These are phyloP conservation scores for Aspergillus arachidicola DNA, from an alignment of 2,329 filamentous ascomycete species.

Conservation along the genomic window DNA sequence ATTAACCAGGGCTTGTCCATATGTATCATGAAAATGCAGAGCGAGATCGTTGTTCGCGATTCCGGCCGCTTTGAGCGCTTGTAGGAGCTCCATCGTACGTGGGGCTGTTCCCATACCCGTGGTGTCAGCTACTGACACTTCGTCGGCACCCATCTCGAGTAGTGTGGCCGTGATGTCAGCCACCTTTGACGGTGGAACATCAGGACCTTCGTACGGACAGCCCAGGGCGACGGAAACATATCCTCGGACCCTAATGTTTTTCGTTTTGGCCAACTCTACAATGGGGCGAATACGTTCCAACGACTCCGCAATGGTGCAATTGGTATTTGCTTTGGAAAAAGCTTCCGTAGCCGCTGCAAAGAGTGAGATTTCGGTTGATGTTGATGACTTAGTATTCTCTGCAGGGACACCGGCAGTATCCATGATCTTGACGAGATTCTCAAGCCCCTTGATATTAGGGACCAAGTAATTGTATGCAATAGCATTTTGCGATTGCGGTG, in stretches of 20 bases:
- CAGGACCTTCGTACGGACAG: slow-evolving; percentile 67
- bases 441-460: slow-evolving; percentile 64
- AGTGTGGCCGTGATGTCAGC: slow-evolving; percentile 63
- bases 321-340: slow-evolving; percentile 68
- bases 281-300: slow-evolving; percentile 62
- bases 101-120: slow-evolving; percentile 69
- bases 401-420: slow-evolving; percentile 42
- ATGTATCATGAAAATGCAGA: slow-evolving; percentile 69
- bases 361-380: slow-evolving; percentile 59
- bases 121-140: slow-evolving; percentile 67
- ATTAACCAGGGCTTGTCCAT: slow-evolving; percentile 66
- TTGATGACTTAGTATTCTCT: slow-evolving; percentile 29
- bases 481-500: slow-evolving; percentile 52
- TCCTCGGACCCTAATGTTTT: slow-evolving; percentile 61
- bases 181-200: slow-evolving; percentile 62
- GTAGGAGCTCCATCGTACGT: slow-evolving; percentile 59
- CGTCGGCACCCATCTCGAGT: slow-evolving; percentile 66
- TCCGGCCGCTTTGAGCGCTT: slow-evolving; percentile 61
- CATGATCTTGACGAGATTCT: slow-evolving; percentile 60
- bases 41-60: slow-evolving; percentile 63
- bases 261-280: slow-evolving; percentile 57
- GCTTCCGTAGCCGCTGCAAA: slow-evolving; percentile 67
- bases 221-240: slow-evolving; percentile 68
- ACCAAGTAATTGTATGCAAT: slow-evolving; percentile 69
- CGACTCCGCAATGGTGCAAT: slow-evolving; percentile 65